Evolutionary conservation across 169 alveolate species (phyloP).

Genomic region (Cryptosporidium ryanae): DNA sequence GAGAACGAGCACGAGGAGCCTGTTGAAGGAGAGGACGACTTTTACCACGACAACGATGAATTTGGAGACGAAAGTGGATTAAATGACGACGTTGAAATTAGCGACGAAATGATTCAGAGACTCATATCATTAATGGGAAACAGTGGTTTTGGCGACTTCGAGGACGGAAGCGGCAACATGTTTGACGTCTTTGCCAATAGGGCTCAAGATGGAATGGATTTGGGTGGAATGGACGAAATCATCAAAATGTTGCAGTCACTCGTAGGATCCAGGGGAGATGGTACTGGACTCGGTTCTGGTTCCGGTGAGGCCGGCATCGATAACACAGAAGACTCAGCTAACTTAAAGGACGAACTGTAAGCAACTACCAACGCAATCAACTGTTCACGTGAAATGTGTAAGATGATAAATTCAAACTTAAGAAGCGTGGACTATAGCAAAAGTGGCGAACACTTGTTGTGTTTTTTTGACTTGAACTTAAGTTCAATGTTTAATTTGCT

Average conservation of each 20-base stretch:
- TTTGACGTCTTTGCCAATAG: constrained; percentile 57
- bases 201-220: constrained; percentile 58
- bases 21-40: constrained; percentile 4
- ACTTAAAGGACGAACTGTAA: constrained; percentile 25
- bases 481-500: too few species aligned
- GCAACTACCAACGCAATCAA: neutral
- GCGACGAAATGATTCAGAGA: constrained; percentile 62
- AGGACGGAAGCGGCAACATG: constrained; percentile 40
- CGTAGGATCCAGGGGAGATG: constrained; percentile 22
- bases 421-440: too few species aligned
- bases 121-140: constrained; percentile 59
- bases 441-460: too few species aligned
- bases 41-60: constrained; percentile 13
- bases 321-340: constrained; percentile 4
- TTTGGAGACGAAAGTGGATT: neutral
- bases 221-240: constrained; percentile 65
- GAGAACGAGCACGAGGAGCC: constrained; percentile 17
- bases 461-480: too few species aligned
- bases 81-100: constrained; percentile 45
- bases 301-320: constrained; percentile 3
- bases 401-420: neutral
- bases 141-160: constrained; percentile 40
- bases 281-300: neutral
- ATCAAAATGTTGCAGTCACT: constrained; percentile 60
- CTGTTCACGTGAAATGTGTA: neutral